A percentile compares a stretch with the other conserved stretches of the same genome.
These are phyloP conservation scores for Nissolia schottii DNA, from an alignment of 306 rosid species.

Conservation along the genomic window DNA sequence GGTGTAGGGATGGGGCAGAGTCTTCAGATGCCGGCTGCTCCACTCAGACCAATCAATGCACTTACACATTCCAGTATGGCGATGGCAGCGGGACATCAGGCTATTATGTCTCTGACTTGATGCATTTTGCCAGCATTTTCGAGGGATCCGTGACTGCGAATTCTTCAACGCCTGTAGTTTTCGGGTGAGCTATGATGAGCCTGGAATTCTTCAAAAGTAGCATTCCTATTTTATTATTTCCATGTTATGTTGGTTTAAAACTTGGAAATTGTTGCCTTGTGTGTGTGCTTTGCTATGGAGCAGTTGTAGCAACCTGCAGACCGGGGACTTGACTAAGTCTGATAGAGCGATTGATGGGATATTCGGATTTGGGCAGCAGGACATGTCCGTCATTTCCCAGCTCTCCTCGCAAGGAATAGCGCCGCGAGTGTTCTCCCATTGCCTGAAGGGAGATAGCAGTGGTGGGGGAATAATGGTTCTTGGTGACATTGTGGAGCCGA, in stretches of 20 bases:
- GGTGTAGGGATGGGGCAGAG: slow-evolving; percentile 52
- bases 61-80: slow-evolving; percentile 73
- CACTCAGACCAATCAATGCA: slow-evolving; percentile 60
- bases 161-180: slow-evolving; percentile 59
- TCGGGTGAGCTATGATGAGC: slow-evolving; percentile 58
- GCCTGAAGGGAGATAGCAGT: slow-evolving; percentile 71
- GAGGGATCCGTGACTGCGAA: slow-evolving; percentile 42
- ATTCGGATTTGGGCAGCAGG: slow-evolving; percentile 88
- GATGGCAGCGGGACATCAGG: slow-evolving; percentile 92
- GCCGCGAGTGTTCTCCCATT: slow-evolving; percentile 82
- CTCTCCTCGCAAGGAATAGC: slow-evolving; percentile 64
- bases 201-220: slow-evolving; percentile 8
- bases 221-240: neutral
- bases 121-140: slow-evolving; percentile 61
- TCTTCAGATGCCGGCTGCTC: slow-evolving; percentile 69
- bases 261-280: slow-evolving; percentile 24
- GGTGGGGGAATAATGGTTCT: slow-evolving; percentile 95
- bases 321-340: slow-evolving; percentile 73
- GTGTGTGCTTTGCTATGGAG: slow-evolving; percentile 32
- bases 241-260: slow-evolving; percentile 10
- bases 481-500: slow-evolving; percentile 83
- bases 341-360: slow-evolving; percentile 89
- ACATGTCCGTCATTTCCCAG: slow-evolving; percentile 73
- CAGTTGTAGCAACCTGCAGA: slow-evolving; percentile 88
- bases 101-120: slow-evolving; percentile 65